phyloP scores from a whole-genome alignment of 148 eudicot species.

The Vaccinium vitisidaea region DNA sequence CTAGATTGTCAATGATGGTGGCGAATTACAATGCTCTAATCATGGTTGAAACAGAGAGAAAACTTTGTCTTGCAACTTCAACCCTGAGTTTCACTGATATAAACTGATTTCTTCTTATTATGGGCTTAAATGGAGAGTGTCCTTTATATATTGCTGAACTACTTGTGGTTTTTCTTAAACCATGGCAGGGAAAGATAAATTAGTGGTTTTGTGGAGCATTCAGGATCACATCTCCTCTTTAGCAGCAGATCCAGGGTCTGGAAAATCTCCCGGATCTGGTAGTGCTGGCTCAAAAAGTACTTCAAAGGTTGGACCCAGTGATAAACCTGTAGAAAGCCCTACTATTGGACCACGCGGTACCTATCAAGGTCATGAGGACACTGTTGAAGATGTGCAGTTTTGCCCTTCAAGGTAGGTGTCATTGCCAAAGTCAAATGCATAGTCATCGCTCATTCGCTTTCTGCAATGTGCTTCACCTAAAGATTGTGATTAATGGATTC shows the following conservation, averaged over 20 bases:
- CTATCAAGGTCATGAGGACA: conserved; percentile 79
- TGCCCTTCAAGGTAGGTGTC: conserved; percentile 76
- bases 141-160: conserved; percentile 1
- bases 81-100: neutral
- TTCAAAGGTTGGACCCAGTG: conserved; percentile 40
- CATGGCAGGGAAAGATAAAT: conserved; percentile 79
- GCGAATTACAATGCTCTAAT: neutral
- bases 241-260: conserved; percentile 58
- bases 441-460: neutral
- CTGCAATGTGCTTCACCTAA: neutral
- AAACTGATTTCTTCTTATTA: neutral
- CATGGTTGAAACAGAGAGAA: neutral
- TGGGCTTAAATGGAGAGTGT: neutral
- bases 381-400: conserved; percentile 98
- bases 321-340: conserved; percentile 48
- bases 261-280: conserved; percentile 53
- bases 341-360: conserved; percentile 71
- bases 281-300: conserved; percentile 37
- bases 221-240: conserved; percentile 83
- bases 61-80: neutral
- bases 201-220: conserved; percentile 91
- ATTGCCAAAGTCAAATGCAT: neutral
- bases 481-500: neutral
- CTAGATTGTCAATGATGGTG: neutral
- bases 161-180: neutral